Conservation (phyloP, 257 asterid species). For the Plantago elongata region DNA sequence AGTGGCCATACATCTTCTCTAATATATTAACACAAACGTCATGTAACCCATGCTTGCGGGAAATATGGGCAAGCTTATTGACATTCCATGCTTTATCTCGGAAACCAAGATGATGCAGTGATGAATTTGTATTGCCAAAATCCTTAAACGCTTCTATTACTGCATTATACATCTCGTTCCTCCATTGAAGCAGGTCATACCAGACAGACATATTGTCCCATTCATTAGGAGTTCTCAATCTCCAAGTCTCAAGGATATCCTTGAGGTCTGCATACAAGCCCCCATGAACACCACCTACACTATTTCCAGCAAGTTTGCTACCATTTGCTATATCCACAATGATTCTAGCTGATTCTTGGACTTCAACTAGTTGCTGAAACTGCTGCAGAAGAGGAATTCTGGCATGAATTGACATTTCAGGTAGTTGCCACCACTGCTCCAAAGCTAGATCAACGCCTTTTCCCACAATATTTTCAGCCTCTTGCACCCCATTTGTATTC, state of each 20-base stretch:
- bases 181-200: slow-evolving; percentile 98
- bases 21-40: slow-evolving; percentile 93
- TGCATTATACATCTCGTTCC: slow-evolving; percentile 94
- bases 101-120: slow-evolving; percentile 91
- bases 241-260: slow-evolving; percentile 99
- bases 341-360: slow-evolving; percentile 93
- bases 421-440: slow-evolving; percentile 99
- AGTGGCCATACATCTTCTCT: slow-evolving; percentile 98
- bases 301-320: slow-evolving; percentile 72
- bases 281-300: slow-evolving; percentile 77
- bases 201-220: slow-evolving; percentile 98
- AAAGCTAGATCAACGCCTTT: slow-evolving; percentile 97
- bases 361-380: slow-evolving; percentile 97
- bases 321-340: slow-evolving; percentile 92
- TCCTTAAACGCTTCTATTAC: slow-evolving; percentile 97
- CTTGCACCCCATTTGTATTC: slow-evolving; percentile 79
- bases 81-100: slow-evolving; percentile 99
- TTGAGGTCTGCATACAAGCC: slow-evolving; percentile 88
- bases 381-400: slow-evolving; percentile 95
- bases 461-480: slow-evolving; percentile 86
- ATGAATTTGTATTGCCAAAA: slow-evolving; percentile 71
- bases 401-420: slow-evolving; percentile 96
- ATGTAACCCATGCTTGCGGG: slow-evolving; percentile 86
- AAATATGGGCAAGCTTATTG: slow-evolving; percentile 93
- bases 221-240: slow-evolving; percentile 96